Conservation (phyloP, 306 rosid genomes). For the Castanea mollissima region DNA sequence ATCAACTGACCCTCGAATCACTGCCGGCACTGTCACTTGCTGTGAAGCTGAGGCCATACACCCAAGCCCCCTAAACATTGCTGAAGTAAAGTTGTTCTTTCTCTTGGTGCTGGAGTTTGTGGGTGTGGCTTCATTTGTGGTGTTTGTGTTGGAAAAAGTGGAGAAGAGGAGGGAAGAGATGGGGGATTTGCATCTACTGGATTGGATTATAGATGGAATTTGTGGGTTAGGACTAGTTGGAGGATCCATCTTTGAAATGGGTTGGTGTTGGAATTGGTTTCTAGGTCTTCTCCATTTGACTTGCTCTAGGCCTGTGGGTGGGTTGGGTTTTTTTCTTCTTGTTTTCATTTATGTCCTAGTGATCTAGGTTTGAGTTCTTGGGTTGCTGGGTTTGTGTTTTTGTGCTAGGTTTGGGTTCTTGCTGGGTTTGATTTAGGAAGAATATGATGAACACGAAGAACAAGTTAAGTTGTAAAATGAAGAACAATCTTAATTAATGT, state of each 20-base stretch:
- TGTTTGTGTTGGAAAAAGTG: conserved; percentile 43
- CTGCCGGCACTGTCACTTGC: conserved; percentile 80
- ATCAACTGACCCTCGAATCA: conserved; percentile 71
- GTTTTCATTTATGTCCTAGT: too few species aligned
- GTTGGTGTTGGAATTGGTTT: conserved; percentile 47
- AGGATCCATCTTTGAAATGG: conserved; percentile 56
- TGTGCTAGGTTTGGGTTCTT: too few species aligned
- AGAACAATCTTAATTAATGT: too few species aligned
- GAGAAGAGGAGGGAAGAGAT: conserved; percentile 80
- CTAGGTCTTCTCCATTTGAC: conserved; percentile 72
- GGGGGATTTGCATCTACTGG: conserved; percentile 73
- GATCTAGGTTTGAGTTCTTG: too few species aligned
- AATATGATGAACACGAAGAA: too few species aligned
- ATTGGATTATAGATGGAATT: conserved; percentile 52
- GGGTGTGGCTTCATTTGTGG: conserved; percentile 41
- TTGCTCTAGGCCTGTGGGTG: conserved; percentile 31
- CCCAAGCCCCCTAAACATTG: conserved; percentile 75
- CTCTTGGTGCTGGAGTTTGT: conserved; percentile 35
- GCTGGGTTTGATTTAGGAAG: too few species aligned
- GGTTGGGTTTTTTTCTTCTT: too few species aligned
- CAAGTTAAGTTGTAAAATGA: too few species aligned
- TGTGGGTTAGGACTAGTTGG: conserved; percentile 33
- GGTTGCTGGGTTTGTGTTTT: too few species aligned
- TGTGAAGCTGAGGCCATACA: conserved; percentile 76
- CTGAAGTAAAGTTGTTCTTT: conserved; percentile 59